phyloP scores from a whole-genome alignment of 441 rosid genomes.

The Pelargonium exstipulatum region DNA sequence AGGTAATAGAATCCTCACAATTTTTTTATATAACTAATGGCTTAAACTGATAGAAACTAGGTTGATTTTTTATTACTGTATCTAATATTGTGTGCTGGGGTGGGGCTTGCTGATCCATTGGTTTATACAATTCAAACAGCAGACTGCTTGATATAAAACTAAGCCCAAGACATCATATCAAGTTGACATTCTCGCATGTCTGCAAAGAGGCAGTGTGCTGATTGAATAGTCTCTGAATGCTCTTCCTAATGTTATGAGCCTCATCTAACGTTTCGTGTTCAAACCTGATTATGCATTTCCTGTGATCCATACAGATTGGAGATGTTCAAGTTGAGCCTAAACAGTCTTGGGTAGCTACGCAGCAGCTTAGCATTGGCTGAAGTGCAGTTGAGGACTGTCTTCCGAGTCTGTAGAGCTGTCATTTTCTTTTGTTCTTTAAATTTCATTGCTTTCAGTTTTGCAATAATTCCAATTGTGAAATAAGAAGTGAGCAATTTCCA shows the following conservation, averaged over 20 bases:
- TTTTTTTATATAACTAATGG: slow-evolving; percentile 3
- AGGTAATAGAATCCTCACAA: slow-evolving; percentile 44
- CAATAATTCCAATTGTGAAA: slow-evolving; percentile 11
- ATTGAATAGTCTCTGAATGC: slow-evolving; percentile 9
- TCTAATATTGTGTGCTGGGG: no score
- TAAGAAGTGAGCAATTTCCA: not conserved
- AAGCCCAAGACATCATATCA: not conserved
- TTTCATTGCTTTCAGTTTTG: not conserved
- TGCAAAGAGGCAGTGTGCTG: not conserved
- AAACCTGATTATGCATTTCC: slow-evolving; percentile 15
- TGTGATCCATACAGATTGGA: slow-evolving; percentile 51
- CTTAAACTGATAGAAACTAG: not conserved
- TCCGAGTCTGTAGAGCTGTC: slow-evolving; percentile 6
- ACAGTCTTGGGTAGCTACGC: slow-evolving; percentile 80
- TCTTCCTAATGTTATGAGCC: slow-evolving; percentile 2
- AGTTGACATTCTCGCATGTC: not conserved
- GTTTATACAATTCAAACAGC: no score
- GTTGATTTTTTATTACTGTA: no score
- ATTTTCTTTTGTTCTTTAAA: not conserved
- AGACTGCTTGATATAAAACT: no score
- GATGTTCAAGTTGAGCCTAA: slow-evolving; percentile 66
- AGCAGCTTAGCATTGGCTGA: slow-evolving; percentile 52
- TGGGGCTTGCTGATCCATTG: no score
- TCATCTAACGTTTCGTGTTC: not conserved
- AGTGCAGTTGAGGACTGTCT: slow-evolving; percentile 15